Percentiles rank a stretch among this genome's conserved stretches.
Evolutionary conservation across 2,329 filamentous ascomycete species (phyloP).

Genomic region (Aspergillus ruber): DNA sequence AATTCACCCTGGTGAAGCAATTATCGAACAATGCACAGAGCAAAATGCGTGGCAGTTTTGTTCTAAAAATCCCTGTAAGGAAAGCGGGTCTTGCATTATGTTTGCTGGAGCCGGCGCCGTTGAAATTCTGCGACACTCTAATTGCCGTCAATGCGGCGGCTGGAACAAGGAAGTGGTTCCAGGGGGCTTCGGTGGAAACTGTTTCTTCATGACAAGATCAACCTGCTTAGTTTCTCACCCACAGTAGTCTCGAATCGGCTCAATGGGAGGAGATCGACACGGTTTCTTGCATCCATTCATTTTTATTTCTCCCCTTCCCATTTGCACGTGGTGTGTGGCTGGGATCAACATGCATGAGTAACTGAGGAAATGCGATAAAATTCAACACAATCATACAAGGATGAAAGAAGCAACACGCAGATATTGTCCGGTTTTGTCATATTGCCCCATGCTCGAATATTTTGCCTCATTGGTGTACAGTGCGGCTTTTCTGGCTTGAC

Average conservation of each 20-base stretch:
- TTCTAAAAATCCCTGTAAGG: slow-evolving; percentile 1
- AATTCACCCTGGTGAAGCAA: slow-evolving; percentile 3
- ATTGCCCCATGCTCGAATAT: neutral
- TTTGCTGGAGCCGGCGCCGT: neutral
- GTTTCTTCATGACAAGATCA: slow-evolving; percentile 11
- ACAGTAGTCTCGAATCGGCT: slow-evolving; percentile 17
- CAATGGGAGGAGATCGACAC: slow-evolving; percentile 32
- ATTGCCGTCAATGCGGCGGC: slow-evolving; percentile 7
- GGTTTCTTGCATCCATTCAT: slow-evolving; percentile 30
- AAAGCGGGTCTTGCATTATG: slow-evolving; percentile 7
- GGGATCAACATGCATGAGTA: slow-evolving; percentile 30
- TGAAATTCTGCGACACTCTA: slow-evolving; percentile 4
- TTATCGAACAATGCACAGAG: slow-evolving; percentile 5
- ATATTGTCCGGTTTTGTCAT: neutral
- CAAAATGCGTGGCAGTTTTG: slow-evolving; percentile 5
- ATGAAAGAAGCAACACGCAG: neutral
- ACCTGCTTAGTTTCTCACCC: slow-evolving; percentile 10
- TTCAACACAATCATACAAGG: neutral
- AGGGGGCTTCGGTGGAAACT: slow-evolving; percentile 15
- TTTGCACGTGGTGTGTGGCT: slow-evolving; percentile 33
- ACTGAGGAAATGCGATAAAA: neutral
- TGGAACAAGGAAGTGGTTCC: slow-evolving; percentile 11
- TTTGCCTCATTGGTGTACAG: neutral
- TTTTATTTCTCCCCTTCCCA: slow-evolving; percentile 14
- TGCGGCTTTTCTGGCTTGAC: neutral